Percentiles rank a stretch among this genome's conserved stretches.
Evolutionary conservation across 2,329 filamentous ascomycete species (phyloP).

Genomic region (Chaetomiaceae sp.): DNA sequence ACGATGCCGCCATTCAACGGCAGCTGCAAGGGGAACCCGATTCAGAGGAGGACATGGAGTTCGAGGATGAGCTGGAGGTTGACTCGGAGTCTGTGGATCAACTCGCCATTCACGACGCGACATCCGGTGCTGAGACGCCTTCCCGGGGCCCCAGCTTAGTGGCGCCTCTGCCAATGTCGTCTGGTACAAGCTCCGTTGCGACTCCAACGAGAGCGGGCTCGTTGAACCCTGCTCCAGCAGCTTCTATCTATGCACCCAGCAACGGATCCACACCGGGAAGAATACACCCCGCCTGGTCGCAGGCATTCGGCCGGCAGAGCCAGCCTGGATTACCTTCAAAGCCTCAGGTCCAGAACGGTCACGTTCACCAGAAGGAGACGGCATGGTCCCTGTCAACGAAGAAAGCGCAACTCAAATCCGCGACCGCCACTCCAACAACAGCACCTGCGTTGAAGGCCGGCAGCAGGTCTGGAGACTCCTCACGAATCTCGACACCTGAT

Average conservation of each 20-base stretch:
- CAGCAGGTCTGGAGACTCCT: not conserved
- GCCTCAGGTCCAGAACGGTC: not conserved
- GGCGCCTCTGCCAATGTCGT: not conserved
- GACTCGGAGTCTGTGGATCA: slow-evolving; percentile 16
- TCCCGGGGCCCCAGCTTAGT: slow-evolving; percentile 19
- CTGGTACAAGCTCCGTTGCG: not conserved
- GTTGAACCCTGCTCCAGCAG: not conserved
- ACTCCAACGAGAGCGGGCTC: not conserved
- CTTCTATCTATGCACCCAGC: not conserved
- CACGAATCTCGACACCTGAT: not conserved
- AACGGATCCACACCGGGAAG: not conserved
- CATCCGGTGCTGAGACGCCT: not conserved
- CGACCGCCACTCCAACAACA: not conserved
- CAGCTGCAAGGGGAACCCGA: slow-evolving; percentile 27
- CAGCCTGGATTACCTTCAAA: not conserved
- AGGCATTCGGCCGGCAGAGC: slow-evolving; percentile 2
- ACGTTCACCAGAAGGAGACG: not conserved
- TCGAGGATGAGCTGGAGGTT: slow-evolving; percentile 5
- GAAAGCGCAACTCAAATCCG: not conserved
- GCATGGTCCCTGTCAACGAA: not conserved
- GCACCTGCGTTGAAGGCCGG: not conserved
- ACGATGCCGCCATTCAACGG: slow-evolving; percentile 30
- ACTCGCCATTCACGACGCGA: slow-evolving; percentile 1
- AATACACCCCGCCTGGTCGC: slow-evolving; percentile 15
- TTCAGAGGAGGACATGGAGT: not conserved